Percentiles rank a stretch among this genome's conserved stretches.
phyloP scores from a whole-genome alignment of 163 green algal genomes.

The Scenedesmus sp. region DNA sequence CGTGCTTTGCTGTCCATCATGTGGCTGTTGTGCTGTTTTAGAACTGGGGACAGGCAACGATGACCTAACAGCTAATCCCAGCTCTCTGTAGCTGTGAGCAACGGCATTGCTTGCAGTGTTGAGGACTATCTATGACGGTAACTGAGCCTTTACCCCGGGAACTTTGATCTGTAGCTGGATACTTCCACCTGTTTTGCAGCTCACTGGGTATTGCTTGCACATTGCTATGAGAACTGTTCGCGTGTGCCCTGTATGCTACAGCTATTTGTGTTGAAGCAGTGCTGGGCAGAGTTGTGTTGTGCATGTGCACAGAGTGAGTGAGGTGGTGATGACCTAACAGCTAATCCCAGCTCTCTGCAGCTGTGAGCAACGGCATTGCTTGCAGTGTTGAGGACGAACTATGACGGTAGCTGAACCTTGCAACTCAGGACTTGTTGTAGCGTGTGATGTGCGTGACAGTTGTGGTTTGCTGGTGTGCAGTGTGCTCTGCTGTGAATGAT shows the following conservation, averaged over 20 bases:
- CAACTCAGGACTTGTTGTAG: neutral
- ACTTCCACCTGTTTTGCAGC: no score
- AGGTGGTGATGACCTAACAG: constrained; percentile 40
- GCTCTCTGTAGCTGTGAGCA: constrained; percentile 44
- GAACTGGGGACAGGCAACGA: constrained; percentile 4
- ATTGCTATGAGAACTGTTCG: neutral
- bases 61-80: constrained; percentile 47
- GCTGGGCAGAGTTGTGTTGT: neutral
- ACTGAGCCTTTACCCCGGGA: constrained; percentile 10
- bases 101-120: constrained; percentile 25
- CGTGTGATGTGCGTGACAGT: neutral
- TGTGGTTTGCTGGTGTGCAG: neutral
- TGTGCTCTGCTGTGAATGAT: neutral
- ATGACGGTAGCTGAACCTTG: constrained; percentile 50
- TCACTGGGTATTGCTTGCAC: no score
- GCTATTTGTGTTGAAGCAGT: neutral
- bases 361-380: constrained; percentile 27
- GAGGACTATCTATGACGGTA: constrained; percentile 52
- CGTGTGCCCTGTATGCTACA: neutral
- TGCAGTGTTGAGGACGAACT: constrained; percentile 43
- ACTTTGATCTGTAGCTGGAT: neutral
- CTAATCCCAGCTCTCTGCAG: constrained; percentile 51
- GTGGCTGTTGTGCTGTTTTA: neutral
- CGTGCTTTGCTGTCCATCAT: neutral
- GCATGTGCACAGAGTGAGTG: neutral